These are phyloP conservation scores for Xylaria longipes DNA, from an alignment of 495 filamentous ascomycete genomes.

Conservation along the genomic window DNA sequence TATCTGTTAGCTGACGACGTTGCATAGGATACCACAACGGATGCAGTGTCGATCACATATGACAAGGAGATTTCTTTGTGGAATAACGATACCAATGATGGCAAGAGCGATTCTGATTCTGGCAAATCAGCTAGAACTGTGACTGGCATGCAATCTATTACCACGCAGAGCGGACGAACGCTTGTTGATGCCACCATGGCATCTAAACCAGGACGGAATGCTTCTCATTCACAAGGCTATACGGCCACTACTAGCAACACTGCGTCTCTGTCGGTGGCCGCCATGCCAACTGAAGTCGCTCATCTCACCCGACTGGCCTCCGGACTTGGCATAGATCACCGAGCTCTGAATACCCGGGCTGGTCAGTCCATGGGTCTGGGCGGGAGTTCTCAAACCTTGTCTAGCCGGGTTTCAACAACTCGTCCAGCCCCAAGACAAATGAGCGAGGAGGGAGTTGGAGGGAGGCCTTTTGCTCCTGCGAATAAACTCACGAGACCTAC, in stretches of 20 bases:
- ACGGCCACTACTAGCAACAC: neutral
- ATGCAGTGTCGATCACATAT: neutral
- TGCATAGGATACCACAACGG: neutral
- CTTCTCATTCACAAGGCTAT: neutral
- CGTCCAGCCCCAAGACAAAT: neutral
- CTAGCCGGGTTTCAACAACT: neutral
- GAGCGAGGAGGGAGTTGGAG: neutral
- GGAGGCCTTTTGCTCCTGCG: neutral
- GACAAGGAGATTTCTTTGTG: neutral
- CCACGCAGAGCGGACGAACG: neutral
- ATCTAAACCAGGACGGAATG: neutral
- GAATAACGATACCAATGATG: neutral
- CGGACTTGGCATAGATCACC: no score
- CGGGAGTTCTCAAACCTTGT: neutral
- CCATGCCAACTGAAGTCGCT: neutral
- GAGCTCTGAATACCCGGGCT: neutral
- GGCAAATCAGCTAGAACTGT: neutral
- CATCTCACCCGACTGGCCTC: neutral
- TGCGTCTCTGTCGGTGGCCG: neutral
- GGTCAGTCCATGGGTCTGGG: neutral
- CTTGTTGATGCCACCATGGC: neutral
- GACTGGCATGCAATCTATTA: neutral
- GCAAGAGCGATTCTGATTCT: neutral
- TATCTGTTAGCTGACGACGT: slow-evolving; percentile 6
- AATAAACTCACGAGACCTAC: neutral